Base-by-base conservation (phyloP, 371 early-diverging fungal species). In the Circinella umbellata region DNA sequence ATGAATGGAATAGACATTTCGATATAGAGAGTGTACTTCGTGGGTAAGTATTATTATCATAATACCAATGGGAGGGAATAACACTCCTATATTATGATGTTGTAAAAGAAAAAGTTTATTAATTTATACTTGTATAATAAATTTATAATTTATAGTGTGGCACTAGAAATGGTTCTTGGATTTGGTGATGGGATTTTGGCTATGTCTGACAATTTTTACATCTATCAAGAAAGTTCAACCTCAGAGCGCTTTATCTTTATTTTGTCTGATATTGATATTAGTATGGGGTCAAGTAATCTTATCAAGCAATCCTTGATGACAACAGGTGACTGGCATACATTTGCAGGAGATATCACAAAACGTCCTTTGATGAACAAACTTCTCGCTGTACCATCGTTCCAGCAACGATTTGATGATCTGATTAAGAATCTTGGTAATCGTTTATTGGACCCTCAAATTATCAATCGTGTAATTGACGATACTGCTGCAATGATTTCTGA, bases 151-250 rank as follows among this genome's bases (percentile, higher is more conserved):
- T 9, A 63, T 68, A 79, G 79, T 4, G 54, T 79, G 67, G 76
- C 77, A 5, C 65, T 82, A 17, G 80, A 82, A 70, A 66, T 78
- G 5, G 51, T 78, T 4, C 15, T 72, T 13, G 82, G 79, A 5
- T 80, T 74, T n/a, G 57, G 73, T n/a, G 82, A 82, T 61, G 79
- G 79, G 7, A 80, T 76, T 34, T 20, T 71, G 17, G 53, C 77
- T 0, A 72, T 68, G 68, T 73, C 70, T n/a, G 69, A 80, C 51
- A 82, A 82, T 51, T 82, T 70, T 46, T 82, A 75, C 20, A 17
- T 80, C 3, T 78, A 76, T 38, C 66, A 55, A 15, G 55, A 53
- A 38, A 20, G 51, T 13, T 36, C 66, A 0, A 42, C 38, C 11
- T 51, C 39, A 0, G 20, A 47, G 3, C 64, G 69, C 0, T 76